Evolutionary conservation across 2,329 filamentous ascomycete species (phyloP), one percentile per base, ranked within the genome.

Genomic region (Pseudogymnoascus sp.): DNA sequence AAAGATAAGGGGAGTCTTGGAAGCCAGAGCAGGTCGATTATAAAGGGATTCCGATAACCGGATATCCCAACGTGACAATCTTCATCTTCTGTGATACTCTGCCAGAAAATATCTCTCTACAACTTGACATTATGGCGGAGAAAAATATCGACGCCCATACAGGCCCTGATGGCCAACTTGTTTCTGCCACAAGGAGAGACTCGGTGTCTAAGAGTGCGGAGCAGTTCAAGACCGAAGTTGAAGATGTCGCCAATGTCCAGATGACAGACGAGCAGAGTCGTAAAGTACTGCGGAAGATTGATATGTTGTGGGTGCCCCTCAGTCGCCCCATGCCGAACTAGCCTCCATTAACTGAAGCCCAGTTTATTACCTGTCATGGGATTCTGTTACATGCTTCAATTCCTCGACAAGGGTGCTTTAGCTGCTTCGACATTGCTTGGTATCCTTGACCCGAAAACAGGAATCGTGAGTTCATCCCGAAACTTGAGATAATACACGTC

Each of bases 401-500:
- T 68, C 17, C 40, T 68, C 19, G 68, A 70, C 44, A 70, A 82
- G 74, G 82, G 79, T 0, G 81, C 78, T 0, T 68, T 82, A 8
- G 79, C 76, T 33, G 84, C 83, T 67, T 82, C 83, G 0, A 82
- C 82, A 4, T 80, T 85, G 38, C 83, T 84, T 67, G 82, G 82
- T 0, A 82, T 85, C 63, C 73, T 76, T n/a, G 47, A 57, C 26
- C 47, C 47, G n/a, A 6, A 7, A 19, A 57, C 47, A 31, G 47
- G 47, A 57, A 57, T 57, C 33, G 47, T 57, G n/a, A 33, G 47
- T 31, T 17, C 26, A n/a, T 19, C 26, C 13, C 7, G 5, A 47
- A 57, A 57, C 26, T 13, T 26, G 47, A 33, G 15, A 33, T 57
- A 33, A 13, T 19, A 57, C n/a, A 4, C n/a, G n/a, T 57, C 13